Conservation (phyloP, 768 basidiomycete species). For the Boletus coccyginus region DNA sequence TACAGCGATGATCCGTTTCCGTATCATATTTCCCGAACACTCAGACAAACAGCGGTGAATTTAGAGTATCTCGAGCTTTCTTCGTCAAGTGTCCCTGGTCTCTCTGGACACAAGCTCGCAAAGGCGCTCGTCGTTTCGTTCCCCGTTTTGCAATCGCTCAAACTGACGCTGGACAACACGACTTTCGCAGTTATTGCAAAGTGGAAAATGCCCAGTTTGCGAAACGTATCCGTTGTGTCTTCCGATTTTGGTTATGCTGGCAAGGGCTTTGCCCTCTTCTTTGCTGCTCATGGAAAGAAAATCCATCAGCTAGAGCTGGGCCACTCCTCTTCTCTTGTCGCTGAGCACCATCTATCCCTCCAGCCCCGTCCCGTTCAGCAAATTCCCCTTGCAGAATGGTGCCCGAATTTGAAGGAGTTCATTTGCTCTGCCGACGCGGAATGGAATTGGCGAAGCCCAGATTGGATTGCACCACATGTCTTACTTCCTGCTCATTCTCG, state of each 20-base stretch:
- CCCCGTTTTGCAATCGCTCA: constrained; percentile 66
- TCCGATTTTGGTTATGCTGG: constrained; percentile 72
- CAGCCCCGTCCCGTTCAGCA: constrained; percentile 34
- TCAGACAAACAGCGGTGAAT: constrained; percentile 47
- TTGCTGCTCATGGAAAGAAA: constrained; percentile 60
- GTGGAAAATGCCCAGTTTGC: constrained; percentile 64
- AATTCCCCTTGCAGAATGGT: constrained; percentile 62
- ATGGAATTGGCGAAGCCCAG: constrained; percentile 77
- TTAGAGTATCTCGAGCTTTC: constrained; percentile 71
- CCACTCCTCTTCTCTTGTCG: constrained; percentile 63
- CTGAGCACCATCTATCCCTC: constrained; percentile 62
- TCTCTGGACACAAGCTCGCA: constrained; percentile 29
- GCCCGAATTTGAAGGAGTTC: constrained; percentile 65
- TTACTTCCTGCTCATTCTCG: constrained; percentile 62
- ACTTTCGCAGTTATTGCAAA: constrained; percentile 64
- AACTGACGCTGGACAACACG: constrained; percentile 67
- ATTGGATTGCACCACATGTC: constrained; percentile 79
- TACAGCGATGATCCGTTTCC: constrained; percentile 64
- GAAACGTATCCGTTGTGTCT: constrained; percentile 63
- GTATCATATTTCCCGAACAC: constrained; percentile 51
- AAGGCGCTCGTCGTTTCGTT: constrained; percentile 35
- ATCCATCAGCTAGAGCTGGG: constrained; percentile 69
- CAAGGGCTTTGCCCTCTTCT: constrained; percentile 61
- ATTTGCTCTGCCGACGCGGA: constrained; percentile 76
- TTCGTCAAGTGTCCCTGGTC: constrained; percentile 49